Evolutionary conservation across 805 yeast genomes (phyloP).

Genomic region (Yueomyces sp.): DNA sequence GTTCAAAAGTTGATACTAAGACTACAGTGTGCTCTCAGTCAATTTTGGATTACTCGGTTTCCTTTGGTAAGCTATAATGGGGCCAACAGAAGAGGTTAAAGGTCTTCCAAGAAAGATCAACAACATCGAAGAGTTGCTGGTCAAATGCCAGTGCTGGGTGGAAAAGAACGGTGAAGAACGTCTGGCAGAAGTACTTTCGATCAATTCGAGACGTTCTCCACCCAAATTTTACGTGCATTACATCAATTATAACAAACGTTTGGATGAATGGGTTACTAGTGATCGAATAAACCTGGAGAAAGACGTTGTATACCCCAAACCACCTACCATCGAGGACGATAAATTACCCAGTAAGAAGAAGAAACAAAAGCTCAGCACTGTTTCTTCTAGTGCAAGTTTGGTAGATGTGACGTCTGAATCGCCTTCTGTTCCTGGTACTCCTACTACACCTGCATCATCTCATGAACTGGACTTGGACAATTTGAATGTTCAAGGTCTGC

Average conservation of each 20-base stretch:
- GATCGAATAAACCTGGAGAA: constrained; percentile 59
- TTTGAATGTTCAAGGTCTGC: constrained; percentile 71
- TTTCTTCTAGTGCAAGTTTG: constrained; percentile 3
- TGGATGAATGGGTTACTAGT: constrained; percentile 85
- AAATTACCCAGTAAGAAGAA: constrained; percentile 20
- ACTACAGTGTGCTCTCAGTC: too few relatives aligned
- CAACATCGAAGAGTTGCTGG: constrained; percentile 36
- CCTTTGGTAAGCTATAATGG: too few relatives aligned
- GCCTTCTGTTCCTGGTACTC: constrained; percentile 6
- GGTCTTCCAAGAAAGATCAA: constrained; percentile 18
- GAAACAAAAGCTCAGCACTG: constrained; percentile 23
- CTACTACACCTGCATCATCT: constrained; percentile 32
- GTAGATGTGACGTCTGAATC: constrained; percentile 1
- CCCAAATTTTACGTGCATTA: constrained; percentile 86
- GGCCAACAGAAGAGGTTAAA: too few relatives aligned
- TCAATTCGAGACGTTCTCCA: constrained; percentile 61
- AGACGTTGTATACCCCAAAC: constrained; percentile 61
- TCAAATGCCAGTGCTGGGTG: constrained; percentile 76
- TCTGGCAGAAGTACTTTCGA: constrained; percentile 73
- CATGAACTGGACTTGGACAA: constrained; percentile 71
- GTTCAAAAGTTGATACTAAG: too few relatives aligned
- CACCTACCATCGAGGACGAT: constrained; percentile 36
- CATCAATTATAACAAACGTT: constrained; percentile 85
- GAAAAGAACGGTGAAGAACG: constrained; percentile 69
- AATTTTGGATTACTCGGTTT: too few relatives aligned